These are phyloP conservation scores for Spathaspora sp. DNA, from an alignment of 805 yeast genomes.

Conservation along the genomic window DNA sequence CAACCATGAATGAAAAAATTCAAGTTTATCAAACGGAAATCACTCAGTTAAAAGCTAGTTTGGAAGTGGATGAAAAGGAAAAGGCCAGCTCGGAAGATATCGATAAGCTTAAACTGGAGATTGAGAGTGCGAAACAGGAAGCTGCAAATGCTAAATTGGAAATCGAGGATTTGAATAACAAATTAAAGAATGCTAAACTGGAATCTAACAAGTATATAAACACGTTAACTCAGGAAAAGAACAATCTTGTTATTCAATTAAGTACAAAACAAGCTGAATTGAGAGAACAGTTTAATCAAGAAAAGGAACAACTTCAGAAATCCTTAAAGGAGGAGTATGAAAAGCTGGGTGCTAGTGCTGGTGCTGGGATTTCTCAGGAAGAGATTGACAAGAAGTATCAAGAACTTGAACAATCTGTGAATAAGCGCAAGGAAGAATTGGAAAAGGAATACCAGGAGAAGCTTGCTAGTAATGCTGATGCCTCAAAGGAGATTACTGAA, in stretches of 20 bases:
- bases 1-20: conserved; percentile 21
- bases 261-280: conserved; percentile 10
- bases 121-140: conserved; percentile 11
- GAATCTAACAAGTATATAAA: conserved; percentile 10
- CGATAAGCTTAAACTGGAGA: conserved; percentile 3
- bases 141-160: conserved; percentile 22
- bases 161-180: conserved; percentile 13
- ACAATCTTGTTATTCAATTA: conserved; percentile 7
- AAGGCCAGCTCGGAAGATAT: neutral
- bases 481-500: conserved; percentile 4
- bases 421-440: conserved; percentile 28
- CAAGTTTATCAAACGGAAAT: conserved; percentile 21
- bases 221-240: conserved; percentile 6
- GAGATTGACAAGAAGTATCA: conserved; percentile 20
- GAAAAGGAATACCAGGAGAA: conserved; percentile 31
- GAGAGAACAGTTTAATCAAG: conserved; percentile 16
- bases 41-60: conserved; percentile 5
- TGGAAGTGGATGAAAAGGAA: neutral
- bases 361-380: conserved; percentile 11
- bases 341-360: conserved; percentile 19
- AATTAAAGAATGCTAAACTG: conserved; percentile 12
- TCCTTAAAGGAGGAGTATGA: conserved; percentile 11
- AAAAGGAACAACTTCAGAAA: conserved; percentile 6
- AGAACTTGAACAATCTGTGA: conserved; percentile 13
- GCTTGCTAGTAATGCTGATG: conserved; percentile 15